Conservation (phyloP, 805 yeast genomes). For the Suhomyces prunicola region DNA sequence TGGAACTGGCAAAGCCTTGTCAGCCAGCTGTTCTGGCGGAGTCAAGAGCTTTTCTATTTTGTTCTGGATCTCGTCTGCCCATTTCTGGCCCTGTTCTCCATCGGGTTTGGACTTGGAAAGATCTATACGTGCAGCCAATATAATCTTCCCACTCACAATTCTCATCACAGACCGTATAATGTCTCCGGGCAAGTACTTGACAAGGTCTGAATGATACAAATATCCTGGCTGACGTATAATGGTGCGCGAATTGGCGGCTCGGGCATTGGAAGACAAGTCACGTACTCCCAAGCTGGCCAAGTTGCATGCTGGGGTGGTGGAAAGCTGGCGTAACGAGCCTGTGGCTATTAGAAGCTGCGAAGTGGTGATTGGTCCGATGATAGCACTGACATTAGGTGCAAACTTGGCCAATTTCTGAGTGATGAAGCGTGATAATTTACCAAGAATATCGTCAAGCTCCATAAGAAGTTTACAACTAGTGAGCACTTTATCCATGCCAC, state of each 20-base stretch:
- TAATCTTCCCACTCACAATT: conserved; percentile 72
- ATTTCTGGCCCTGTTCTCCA: conserved; percentile 56
- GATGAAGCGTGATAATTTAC: conserved; percentile 49
- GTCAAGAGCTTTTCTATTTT: conserved; percentile 69
- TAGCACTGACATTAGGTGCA: conserved; percentile 77
- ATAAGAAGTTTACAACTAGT: conserved; percentile 48
- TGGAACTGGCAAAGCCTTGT: conserved; percentile 71
- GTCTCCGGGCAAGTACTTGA: conserved; percentile 57
- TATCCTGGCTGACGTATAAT: conserved; percentile 67
- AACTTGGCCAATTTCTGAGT: conserved; percentile 51
- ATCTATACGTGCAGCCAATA: conserved; percentile 83
- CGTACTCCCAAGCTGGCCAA: conserved; percentile 70
- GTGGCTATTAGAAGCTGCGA: conserved; percentile 66
- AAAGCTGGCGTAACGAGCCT: conserved; percentile 67
- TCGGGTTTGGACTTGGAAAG: conserved; percentile 39
- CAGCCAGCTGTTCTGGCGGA: conserved; percentile 66
- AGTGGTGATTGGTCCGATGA: conserved; percentile 70
- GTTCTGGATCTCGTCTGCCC: conserved; percentile 55
- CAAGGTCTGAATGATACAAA: conserved; percentile 56
- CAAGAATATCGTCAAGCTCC: conserved; percentile 42
- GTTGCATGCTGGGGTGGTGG: conserved; percentile 78
- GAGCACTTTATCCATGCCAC: conserved; percentile 32
- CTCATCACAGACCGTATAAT: conserved; percentile 68
- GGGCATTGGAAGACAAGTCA: conserved; percentile 31
- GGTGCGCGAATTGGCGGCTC: conserved; percentile 15